phyloP scores from a whole-genome alignment of 2,329 filamentous ascomycete genomes.

The Ophiostoma novo-ulmi region DNA sequence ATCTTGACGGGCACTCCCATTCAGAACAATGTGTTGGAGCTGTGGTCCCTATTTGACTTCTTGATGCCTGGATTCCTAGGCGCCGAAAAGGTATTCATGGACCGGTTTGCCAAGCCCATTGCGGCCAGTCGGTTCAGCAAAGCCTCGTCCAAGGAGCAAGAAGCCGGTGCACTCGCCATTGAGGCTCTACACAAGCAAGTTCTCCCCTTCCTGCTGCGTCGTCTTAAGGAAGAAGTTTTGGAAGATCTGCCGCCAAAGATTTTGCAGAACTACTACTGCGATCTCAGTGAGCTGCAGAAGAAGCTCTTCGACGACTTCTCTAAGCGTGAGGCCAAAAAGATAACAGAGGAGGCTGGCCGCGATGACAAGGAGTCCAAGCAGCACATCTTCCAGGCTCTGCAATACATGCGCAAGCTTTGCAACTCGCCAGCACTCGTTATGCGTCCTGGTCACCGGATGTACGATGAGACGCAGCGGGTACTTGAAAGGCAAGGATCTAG shows the following conservation, averaged over 20 bases:
- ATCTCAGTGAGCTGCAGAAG: constrained; percentile 88
- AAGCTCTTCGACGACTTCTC: constrained; percentile 96
- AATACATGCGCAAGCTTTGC: constrained; percentile 99
- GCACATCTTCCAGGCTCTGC: constrained; percentile 97
- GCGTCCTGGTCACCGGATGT: constrained; percentile 87
- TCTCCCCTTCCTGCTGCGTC: constrained; percentile 87
- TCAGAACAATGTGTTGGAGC: constrained; percentile 92
- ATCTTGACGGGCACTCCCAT: constrained; percentile 97
- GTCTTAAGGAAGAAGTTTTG: constrained; percentile 94
- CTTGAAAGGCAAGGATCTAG: constrained; percentile 73
- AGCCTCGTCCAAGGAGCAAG: constrained; percentile 96
- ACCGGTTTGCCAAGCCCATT: constrained; percentile 91
- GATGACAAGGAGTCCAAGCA: constrained; percentile 92
- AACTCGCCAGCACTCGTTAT: constrained; percentile 95
- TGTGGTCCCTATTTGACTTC: constrained; percentile 98
- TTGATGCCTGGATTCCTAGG: constrained; percentile 98
- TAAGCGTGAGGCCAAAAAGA: constrained; percentile 84
- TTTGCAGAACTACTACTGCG: constrained; percentile 98
- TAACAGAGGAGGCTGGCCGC: constrained; percentile 75
- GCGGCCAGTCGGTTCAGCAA: constrained; percentile 93
- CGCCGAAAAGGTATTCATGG: constrained; percentile 89
- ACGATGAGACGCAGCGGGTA: constrained; percentile 78
- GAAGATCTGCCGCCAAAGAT: constrained; percentile 98
- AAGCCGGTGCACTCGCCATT: constrained; percentile 90
- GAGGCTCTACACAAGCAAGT: constrained; percentile 99